phyloP scores from a whole-genome alignment of 805 yeast species.

The Hanseniaspora meyeri region DNA sequence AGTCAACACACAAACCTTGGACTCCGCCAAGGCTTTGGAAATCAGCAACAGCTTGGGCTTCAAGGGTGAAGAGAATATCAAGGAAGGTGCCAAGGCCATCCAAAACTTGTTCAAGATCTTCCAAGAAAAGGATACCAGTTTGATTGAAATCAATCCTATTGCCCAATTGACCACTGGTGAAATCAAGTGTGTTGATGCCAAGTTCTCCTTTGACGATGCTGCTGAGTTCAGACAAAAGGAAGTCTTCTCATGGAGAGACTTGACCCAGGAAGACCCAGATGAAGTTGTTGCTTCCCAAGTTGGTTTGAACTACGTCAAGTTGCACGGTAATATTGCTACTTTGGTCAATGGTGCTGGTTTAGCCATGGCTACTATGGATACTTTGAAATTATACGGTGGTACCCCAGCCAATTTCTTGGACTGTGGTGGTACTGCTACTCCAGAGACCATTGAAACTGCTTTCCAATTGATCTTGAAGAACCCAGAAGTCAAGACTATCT shows the following conservation, averaged over 20 bases:
- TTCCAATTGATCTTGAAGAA: conserved; percentile 86
- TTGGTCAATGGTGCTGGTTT: conserved; percentile 99
- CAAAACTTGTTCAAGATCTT: conserved; percentile 81
- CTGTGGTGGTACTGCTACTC: conserved; percentile 99
- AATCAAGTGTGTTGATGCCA: conserved; percentile 98
- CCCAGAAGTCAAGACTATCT: conserved; percentile 80
- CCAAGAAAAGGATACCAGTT: conserved; percentile 87
- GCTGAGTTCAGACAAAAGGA: conserved; percentile 91
- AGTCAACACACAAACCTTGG: conserved; percentile 58
- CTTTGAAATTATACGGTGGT: conserved; percentile 95
- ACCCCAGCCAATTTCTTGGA: conserved; percentile 98
- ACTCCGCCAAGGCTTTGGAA: conserved; percentile 59
- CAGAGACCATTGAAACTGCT: conserved; percentile 94
- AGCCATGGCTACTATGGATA: conserved; percentile 99
- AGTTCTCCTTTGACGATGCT: conserved; percentile 94
- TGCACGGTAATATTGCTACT: conserved; percentile 97
- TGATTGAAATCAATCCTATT: conserved; percentile 96
- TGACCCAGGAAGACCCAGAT: conserved; percentile 94
- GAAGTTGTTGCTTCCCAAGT: conserved; percentile 85
- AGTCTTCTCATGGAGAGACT: conserved; percentile 92
- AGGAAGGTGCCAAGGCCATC: conserved; percentile 79
- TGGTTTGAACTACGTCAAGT: conserved; percentile 90
- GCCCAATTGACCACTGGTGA: conserved; percentile 74
- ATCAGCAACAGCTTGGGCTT: conserved; percentile 76
- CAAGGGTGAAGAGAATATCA: conserved; percentile 51